Evolutionary conservation across 495 filamentous ascomycete genomes (phyloP).

Genomic region (Friedmanniomyces endolithicus): DNA sequence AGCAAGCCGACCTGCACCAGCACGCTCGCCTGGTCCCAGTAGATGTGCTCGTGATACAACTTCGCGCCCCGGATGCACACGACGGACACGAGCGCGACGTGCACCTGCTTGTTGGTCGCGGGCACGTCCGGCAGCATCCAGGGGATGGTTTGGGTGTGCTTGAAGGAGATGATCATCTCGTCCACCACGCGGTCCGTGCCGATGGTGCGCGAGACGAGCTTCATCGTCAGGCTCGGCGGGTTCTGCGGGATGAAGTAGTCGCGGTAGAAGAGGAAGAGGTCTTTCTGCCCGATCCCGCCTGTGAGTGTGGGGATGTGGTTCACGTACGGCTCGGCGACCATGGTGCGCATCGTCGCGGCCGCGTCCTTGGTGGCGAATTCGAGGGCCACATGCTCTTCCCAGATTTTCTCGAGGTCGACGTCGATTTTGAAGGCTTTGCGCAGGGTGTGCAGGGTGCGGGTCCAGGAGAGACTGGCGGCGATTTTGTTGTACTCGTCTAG

Average conservation of each 20-base stretch:
- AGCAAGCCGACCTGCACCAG: slow-evolving; percentile 25
- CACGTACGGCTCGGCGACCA: slow-evolving; percentile 28
- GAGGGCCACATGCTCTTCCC: slow-evolving; percentile 24
- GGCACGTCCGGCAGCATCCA: slow-evolving; percentile 31
- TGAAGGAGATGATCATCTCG: slow-evolving; percentile 30
- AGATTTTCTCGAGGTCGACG: slow-evolving; percentile 26
- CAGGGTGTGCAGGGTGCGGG: slow-evolving; percentile 37
- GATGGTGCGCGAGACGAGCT: slow-evolving; percentile 26
- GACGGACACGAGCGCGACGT: slow-evolving; percentile 28
- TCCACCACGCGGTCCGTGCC: slow-evolving; percentile 30
- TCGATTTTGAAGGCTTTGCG: slow-evolving; percentile 27
- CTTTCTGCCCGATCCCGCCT: slow-evolving; percentile 26
- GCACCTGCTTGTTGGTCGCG: slow-evolving; percentile 27
- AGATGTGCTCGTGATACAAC: slow-evolving; percentile 30
- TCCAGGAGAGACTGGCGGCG: slow-evolving; percentile 42
- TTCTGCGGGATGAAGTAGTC: slow-evolving; percentile 29
- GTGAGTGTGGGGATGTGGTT: slow-evolving; percentile 28
- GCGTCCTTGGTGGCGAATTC: slow-evolving; percentile 20
- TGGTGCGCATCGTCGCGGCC: slow-evolving; percentile 22
- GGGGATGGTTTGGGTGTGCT: slow-evolving; percentile 28
- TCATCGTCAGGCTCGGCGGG: slow-evolving; percentile 24
- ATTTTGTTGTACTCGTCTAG: slow-evolving; percentile 42
- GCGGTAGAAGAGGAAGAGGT: slow-evolving; percentile 27
- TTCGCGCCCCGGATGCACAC: slow-evolving; percentile 28
- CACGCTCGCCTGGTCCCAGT: slow-evolving; percentile 31